Conservation (phyloP, 2,329 filamentous ascomycete species). For the Arthroderma sp. region DNA sequence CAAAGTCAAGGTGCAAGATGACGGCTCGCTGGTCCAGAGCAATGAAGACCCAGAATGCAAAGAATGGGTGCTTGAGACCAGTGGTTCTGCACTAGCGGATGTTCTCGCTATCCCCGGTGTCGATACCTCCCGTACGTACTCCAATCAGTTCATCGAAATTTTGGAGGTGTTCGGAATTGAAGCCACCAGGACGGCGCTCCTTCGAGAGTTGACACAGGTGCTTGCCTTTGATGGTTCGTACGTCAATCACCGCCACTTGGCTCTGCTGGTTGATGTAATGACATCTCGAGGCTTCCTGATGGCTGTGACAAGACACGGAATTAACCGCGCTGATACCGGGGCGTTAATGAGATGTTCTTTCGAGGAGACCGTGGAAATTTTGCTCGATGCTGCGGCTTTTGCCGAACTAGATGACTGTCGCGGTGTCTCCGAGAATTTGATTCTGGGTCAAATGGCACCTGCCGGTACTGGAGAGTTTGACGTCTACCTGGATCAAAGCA, state of each 20-base stretch:
- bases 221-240: slow-evolving; percentile 98
- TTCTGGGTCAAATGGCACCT: slow-evolving; percentile 91
- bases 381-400: slow-evolving; percentile 85
- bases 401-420: slow-evolving; percentile 96
- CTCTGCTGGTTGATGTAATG: slow-evolving; percentile 93
- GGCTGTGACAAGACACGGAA: slow-evolving; percentile 93
- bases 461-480: slow-evolving; percentile 97
- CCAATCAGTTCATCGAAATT: slow-evolving; percentile 91
- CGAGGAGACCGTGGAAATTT: slow-evolving; percentile 96
- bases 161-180: slow-evolving; percentile 95
- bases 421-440: slow-evolving; percentile 97
- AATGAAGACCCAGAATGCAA: slow-evolving; percentile 64
- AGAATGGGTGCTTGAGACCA: slow-evolving; percentile 94
- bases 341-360: slow-evolving; percentile 99
- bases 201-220: slow-evolving; percentile 81
- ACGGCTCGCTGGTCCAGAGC: slow-evolving; percentile 60
- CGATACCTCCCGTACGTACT: slow-evolving; percentile 72
- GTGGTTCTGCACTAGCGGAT: slow-evolving; percentile 70
- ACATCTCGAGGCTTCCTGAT: slow-evolving; percentile 87
- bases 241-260: slow-evolving; percentile 96
- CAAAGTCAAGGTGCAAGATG: slow-evolving; percentile 50
- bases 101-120: slow-evolving; percentile 81
- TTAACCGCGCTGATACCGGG: slow-evolving; percentile 95
- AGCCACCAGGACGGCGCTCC: slow-evolving; percentile 72
- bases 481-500: slow-evolving; percentile 80